Evolutionary conservation across 371 early-diverging fungal genomes (phyloP).

Genomic region (Mortierella sp.): DNA sequence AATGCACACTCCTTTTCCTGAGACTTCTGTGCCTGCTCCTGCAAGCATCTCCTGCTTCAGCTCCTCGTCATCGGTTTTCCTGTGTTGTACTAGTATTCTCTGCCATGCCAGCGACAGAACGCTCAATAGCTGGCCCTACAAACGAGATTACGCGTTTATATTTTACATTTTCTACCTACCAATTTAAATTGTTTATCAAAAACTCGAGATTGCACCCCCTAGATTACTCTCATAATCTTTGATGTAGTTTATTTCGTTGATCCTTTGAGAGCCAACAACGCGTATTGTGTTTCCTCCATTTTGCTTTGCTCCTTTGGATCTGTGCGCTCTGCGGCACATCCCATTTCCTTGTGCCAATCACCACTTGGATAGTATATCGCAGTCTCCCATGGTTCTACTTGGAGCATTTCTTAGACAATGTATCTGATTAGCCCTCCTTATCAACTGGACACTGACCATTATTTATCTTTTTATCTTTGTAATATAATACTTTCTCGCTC

Average conservation of each 20-base stretch:
- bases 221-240: no score
- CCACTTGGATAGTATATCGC: no score
- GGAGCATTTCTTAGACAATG: no score
- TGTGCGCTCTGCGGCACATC: not conserved
- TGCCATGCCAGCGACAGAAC: not conserved
- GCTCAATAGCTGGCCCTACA: not conserved
- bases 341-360: not conserved
- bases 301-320: slow-evolving; percentile 1
- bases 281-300: slow-evolving; percentile 25
- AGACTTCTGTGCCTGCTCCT: slow-evolving; percentile 2
- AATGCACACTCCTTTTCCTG: not conserved
- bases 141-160: not conserved
- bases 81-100: not conserved
- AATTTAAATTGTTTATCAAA: no score
- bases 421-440: no score
- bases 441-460: no score
- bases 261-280: slow-evolving; percentile 23
- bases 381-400: no score
- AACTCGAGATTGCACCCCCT: no score
- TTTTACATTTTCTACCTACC: no score
- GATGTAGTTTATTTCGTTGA: not conserved
- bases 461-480: no score
- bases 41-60: not conserved
- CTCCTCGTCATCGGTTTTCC: slow-evolving; percentile 7
- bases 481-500: no score